phyloP scores from a whole-genome alignment of 257 asterid species.

The Parsonsia alboflavescens region DNA sequence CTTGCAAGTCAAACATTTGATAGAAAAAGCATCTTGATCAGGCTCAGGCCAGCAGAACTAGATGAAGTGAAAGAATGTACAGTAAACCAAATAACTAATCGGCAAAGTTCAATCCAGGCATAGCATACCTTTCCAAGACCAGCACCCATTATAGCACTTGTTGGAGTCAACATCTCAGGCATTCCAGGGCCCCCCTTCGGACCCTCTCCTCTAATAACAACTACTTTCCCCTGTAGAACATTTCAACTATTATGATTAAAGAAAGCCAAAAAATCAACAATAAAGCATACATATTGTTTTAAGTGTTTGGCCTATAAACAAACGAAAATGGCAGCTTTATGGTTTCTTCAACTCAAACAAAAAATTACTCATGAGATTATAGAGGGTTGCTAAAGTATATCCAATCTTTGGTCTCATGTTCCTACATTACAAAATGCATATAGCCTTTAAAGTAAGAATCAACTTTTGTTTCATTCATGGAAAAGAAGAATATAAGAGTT shows the following conservation, averaged over 20 bases:
- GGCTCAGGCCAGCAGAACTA: neutral
- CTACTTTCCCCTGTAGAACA: slow-evolving; percentile 70
- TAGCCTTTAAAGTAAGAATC: neutral
- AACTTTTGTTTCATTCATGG: neutral
- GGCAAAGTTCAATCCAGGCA: neutral
- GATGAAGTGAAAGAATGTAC: neutral
- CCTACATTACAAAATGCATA: neutral
- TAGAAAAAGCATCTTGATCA: neutral
- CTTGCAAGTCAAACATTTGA: neutral
- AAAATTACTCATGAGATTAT: too few species aligned
- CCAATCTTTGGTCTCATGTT: neutral
- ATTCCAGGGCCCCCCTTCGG: slow-evolving; percentile 99
- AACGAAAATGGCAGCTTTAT: neutral
- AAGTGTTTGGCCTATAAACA: neutral
- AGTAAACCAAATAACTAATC: neutral
- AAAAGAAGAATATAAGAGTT: neutral
- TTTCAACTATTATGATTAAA: slow-evolving; percentile 9
- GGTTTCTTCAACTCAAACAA: neutral
- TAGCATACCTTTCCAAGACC: slow-evolving; percentile 93
- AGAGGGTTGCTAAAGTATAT: neutral
- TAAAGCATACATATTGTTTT: neutral
- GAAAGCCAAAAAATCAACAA: slow-evolving; percentile 4
- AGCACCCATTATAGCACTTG: slow-evolving; percentile 99
- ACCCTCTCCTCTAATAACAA: slow-evolving; percentile 95
- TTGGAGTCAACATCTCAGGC: slow-evolving; percentile 99